Evolutionary conservation across 2,329 filamentous ascomycete genomes (phyloP), one percentile per base, ranked within the genome.

Genomic region (Calonectria naviculata): DNA sequence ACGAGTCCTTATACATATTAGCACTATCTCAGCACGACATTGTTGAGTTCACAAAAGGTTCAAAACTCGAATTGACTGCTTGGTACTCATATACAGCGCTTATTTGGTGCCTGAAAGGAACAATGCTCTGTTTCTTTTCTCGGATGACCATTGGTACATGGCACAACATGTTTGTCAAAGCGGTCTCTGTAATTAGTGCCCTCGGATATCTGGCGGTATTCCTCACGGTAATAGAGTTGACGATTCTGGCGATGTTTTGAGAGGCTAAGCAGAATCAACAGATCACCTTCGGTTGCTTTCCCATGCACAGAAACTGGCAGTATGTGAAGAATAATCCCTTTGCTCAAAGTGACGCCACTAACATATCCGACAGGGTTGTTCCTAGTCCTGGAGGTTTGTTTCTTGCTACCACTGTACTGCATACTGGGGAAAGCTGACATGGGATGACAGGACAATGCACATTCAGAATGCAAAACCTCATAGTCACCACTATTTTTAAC

Each of bases 71-170:
- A 60, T 75, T 85, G 15, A 68, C 80, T 0, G 84, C 83, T 0
- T 85, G 84, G 84, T 85, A 84, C 41, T 78, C 78, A 7, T 85
- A 85, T 47, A 81, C 82, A 0, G 78, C 79, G 0, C 78, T 84
- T 0, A 78, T 84, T 10, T 85, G 82, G 82, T 80, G 70, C 3
- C 71, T 81, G 1, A 81, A 81, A 42, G 79, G 77, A 6, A 80
- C 75, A 0, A 72, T 81, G 73, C 36, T 81, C 2, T 79, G 73
- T 5, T 81, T 81, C 70, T 81, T 80, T n/a, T 76, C 74, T 5
- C 73, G 76, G 1, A 77, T 81, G 71, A 80, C 80, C 0, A 80
- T 78, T 0, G 79, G 78, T 1, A 69, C 76, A 0, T 80, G 76
- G 74, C 74, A 79, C 24, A 73, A 73, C 1, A 26, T 77, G 1